These are phyloP conservation scores for Diaporthe helianthi DNA, from an alignment of 2,329 filamentous ascomycete genomes.

Conservation along the genomic window DNA sequence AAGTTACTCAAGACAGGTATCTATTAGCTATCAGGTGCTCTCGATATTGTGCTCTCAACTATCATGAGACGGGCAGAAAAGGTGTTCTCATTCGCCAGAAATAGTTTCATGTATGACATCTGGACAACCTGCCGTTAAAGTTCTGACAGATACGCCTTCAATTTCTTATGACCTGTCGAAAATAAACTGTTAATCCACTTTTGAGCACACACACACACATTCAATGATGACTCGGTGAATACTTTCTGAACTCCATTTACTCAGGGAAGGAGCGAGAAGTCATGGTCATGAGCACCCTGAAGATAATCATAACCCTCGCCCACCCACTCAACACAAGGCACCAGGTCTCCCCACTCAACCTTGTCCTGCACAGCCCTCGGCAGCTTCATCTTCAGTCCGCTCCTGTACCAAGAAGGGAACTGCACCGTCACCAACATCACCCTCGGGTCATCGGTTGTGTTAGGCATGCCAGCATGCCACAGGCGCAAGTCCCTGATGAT, in stretches of 20 bases:
- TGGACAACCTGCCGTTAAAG: too few species aligned
- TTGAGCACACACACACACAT: too few species aligned
- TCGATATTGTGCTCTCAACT: neutral
- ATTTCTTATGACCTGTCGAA: neutral
- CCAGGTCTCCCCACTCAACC: slow-evolving; percentile 45
- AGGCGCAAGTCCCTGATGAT: slow-evolving; percentile 54
- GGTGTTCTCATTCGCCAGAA: neutral
- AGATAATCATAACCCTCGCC: slow-evolving; percentile 47
- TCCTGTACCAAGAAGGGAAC: slow-evolving; percentile 49
- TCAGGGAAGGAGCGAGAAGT: slow-evolving; percentile 42
- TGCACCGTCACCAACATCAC: slow-evolving; percentile 51
- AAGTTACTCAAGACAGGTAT: neutral
- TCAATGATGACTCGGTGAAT: too few species aligned
- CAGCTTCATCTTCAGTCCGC: slow-evolving; percentile 43
- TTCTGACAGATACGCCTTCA: neutral
- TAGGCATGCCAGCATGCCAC: slow-evolving; percentile 60
- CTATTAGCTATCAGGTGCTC: too few species aligned
- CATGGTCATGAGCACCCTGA: slow-evolving; percentile 45
- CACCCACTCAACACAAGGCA: slow-evolving; percentile 47
- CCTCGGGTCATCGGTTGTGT: slow-evolving; percentile 48
- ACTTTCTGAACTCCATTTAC: neutral
- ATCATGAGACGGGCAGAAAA: too few species aligned
- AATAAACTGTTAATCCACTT: neutral
- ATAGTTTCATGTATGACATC: neutral
- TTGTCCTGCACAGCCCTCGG: slow-evolving; percentile 41